Conservation (phyloP, 1,284 basidiomycete genomes). For the Phlebopus sp. region DNA sequence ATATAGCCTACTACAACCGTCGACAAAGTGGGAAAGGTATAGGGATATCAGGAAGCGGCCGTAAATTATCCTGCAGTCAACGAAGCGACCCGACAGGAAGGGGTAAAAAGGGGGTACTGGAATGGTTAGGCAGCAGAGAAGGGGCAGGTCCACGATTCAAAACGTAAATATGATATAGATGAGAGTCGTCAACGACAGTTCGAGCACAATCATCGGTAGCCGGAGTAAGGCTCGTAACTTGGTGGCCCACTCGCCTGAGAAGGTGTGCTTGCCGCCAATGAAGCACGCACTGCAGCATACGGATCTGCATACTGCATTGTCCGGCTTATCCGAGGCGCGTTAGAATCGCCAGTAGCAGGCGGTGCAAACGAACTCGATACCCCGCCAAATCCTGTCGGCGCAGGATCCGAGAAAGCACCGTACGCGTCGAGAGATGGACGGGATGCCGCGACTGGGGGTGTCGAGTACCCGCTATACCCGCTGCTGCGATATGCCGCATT, state of each 20-base stretch:
- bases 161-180: no score
- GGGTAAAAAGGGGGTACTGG: not conserved
- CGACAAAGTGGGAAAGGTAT: not conserved
- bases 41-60: no score
- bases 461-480: slow-evolving; percentile 26
- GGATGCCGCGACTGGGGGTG: slow-evolving; percentile 32
- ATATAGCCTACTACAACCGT: not conserved
- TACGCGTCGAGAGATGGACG: slow-evolving; percentile 81
- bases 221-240: slow-evolving; percentile 48
- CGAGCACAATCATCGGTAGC: slow-evolving; percentile 20
- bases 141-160: not conserved
- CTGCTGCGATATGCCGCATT: slow-evolving; percentile 23
- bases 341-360: slow-evolving; percentile 37
- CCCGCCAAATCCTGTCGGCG: slow-evolving; percentile 62
- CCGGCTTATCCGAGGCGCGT: slow-evolving; percentile 61
- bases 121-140: not conserved
- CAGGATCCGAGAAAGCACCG: slow-evolving; percentile 82
- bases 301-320: slow-evolving; percentile 89
- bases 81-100: not conserved
- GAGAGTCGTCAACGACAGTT: not conserved
- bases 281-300: slow-evolving; percentile 71
- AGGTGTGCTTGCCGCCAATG: slow-evolving; percentile 26
- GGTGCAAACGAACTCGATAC: slow-evolving; percentile 27
- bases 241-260: slow-evolving; percentile 36
- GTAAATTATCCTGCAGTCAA: not conserved